Base-by-base conservation (phyloP, 73 alveolate species). In the Halteria grandinella region DNA sequence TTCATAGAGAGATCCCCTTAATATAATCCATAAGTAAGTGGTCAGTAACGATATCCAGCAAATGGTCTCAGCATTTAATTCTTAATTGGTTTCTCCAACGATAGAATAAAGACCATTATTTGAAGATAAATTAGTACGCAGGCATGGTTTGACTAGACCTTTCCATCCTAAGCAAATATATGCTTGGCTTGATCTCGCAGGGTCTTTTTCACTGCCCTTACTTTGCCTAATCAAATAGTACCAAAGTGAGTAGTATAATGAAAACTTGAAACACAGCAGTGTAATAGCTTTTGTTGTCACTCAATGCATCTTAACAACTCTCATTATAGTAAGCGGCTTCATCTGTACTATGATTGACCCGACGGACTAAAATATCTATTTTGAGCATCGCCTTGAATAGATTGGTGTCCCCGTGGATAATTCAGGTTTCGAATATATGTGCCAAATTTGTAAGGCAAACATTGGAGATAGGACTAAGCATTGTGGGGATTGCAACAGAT, bases 401-500 rank as follows among this genome's bases (percentile, higher is more conserved):
- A 41, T 52, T 12, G 25, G 33, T 33, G 0, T 11, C 51, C 33
- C 43, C 24, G 47, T 66, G 5, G 55, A 45, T 25, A 66, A 66
- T 43, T 45, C 80, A 3, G 66, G 47, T 6, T 66, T 44, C 47
- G 80, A 66, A 11, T 75, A 34, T 40, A 5, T 0, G 40, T 72
- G 85, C 62, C 24, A 51, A 33, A 32, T 71, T 6, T 71, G 85
- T 55, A 14, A 34, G 3, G 52, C 76, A 17, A 53, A 51, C 39
- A 75, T 71, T 14, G 20, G 52, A 29, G 49, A 71, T 55, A 55
- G 75, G 33, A 71, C 76, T 2, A 71, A 71, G 50, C 96, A 89
- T 87, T 89, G 96, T 36, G 75, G 91, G 6, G 71, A 76, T 52
- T 89, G 96, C 47, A 89, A 87, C 49, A 20, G 82, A 0, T 89